Percentiles rank a stretch among this genome's conserved stretches.
Conservation (phyloP, 2,329 filamentous ascomycete genomes). For the Aotearoamyces nothofagi region DNA sequence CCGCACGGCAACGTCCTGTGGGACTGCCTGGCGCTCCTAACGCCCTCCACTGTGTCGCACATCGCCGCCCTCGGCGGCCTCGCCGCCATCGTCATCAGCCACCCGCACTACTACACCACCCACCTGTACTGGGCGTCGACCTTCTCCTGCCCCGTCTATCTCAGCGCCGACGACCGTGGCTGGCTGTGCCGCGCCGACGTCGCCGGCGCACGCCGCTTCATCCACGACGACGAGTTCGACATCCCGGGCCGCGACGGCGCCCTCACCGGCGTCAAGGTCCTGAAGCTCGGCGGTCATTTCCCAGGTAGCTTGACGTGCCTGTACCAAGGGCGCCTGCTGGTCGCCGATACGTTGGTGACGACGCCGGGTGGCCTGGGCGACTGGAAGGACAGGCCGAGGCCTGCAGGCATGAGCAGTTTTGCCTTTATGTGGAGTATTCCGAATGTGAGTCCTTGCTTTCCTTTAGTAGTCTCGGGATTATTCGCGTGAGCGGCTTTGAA, state of each 20-base stretch:
- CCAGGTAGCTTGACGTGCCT: slow-evolving; percentile 56
- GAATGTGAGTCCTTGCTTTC: no score
- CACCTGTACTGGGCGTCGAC: slow-evolving; percentile 57
- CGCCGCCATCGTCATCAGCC: slow-evolving; percentile 57
- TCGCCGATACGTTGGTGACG: slow-evolving; percentile 65
- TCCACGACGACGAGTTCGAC: slow-evolving; percentile 25
- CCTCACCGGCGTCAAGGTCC: slow-evolving; percentile 35
- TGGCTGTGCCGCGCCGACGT: slow-evolving; percentile 41
- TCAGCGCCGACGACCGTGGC: slow-evolving; percentile 45
- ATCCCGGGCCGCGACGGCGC: slow-evolving; percentile 22
- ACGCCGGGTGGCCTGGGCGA: slow-evolving; percentile 41
- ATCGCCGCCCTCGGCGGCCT: slow-evolving; percentile 50
- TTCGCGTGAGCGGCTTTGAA: slow-evolving; percentile 5
- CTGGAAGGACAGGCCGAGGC: slow-evolving; percentile 32
- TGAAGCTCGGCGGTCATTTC: slow-evolving; percentile 70
- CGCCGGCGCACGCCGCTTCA: slow-evolving; percentile 26
- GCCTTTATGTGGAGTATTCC: slow-evolving; percentile 67
- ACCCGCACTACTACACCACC: slow-evolving; percentile 73
- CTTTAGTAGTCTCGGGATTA: no score
- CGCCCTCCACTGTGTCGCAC: slow-evolving; percentile 40
- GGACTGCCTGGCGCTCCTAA: slow-evolving; percentile 61
- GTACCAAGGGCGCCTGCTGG: slow-evolving; percentile 45
- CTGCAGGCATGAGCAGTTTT: slow-evolving; percentile 35
- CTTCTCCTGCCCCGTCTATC: slow-evolving; percentile 57
- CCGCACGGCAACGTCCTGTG: slow-evolving; percentile 58